Base-by-base conservation (phyloP, 2,329 filamentous ascomycete genomes). In the Aspergillus spinulosporus region DNA sequence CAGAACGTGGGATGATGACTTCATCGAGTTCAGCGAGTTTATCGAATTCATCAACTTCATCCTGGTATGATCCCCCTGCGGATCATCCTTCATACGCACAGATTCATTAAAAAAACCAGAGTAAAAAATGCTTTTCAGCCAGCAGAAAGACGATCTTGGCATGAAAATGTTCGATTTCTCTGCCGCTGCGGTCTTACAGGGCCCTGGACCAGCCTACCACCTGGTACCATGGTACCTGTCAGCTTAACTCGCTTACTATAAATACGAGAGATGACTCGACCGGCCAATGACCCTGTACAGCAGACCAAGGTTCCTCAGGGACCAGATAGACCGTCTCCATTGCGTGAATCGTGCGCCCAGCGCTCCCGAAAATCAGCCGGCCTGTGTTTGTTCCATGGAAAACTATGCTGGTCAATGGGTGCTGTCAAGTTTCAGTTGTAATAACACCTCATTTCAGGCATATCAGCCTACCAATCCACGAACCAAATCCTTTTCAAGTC, bases 1-100 rank as follows among this genome's bases (percentile, higher is more conserved):
- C 43, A 54, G 34, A 55, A 39, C 49, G 44, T 40, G 40, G 57
- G 45, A 62, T 62, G 57, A 58, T 21, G 21, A 21, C 53, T 60
- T 62, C 57, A 62, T 60, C 34, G 9, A 4, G 9, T 34, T 37
- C 34, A 37, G 21, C 21, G 21, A 21, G 21, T 21, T 21, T 21
- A 21, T 21, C 21, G 21, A 21, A 21, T 21, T 21, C 21, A 21
- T 21, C 21, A 21, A 21, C 21, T 21, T 21, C 21, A 21, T 37
- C 34, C n/a, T 52, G 34, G 54, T 49, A 44, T 29, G 57, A 61
- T 61, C 59, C 39, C 53, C 59, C 45, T 15, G 48, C 15, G 29
- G 49, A 44, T 43, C 49, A 52, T 52, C 44, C 39, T 52, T 52
- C 40, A 28, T 7, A 21, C 21, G 6, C 6, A 26, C 31, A 37